Evolutionary conservation across 1,284 basidiomycete genomes (phyloP), one percentile per base, ranked within the genome.

Genomic region (Ganoderma sinense): DNA sequence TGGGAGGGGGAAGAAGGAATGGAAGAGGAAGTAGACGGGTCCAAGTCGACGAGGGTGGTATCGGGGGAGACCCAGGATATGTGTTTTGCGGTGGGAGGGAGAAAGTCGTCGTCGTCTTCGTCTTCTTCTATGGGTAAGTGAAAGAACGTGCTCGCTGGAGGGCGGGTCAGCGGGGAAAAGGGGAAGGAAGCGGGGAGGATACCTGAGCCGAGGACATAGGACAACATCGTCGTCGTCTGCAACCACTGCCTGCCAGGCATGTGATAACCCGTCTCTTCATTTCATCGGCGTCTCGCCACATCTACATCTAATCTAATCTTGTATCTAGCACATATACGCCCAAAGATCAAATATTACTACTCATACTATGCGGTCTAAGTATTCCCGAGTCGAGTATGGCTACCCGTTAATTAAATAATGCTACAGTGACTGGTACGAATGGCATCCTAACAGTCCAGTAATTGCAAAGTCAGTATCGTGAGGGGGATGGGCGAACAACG

Each of bases 81-180:
- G 75, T 84, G 85, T 80, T 85, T 84, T 63, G 74, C 64, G 45
- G 59, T 67, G 33, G 68, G 66, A 59, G 70, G 58, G 41, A 64
- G 62, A 74, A 82, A 84, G 71, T 81, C 78, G 73, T 82, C 79
- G 70, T 86, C 85, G 69, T 84, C 83, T 69, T 73, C 71, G 51
- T 81, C 82, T 70, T 89, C 86, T 75, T 89, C 89, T 71, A 90
- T 82, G 36, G 90, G 89, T 7, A 89, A 81, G 75, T 88, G 85
- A 76, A 91, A 91, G 78, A 88, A 90, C 8, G 84, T 84, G 74
- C 82, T 87, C 66, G 86, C 90, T 88, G 71, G 2, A 10, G 2
- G 67, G 41, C 3, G 39, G 4, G 23, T 61, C 5, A 61, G 13
- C 51, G 23, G 36, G n/a, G 7, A 40, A 56, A 33, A 39, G 67